Conservation (phyloP, 148 eudicot species). For the Vaccinium darrowii region DNA sequence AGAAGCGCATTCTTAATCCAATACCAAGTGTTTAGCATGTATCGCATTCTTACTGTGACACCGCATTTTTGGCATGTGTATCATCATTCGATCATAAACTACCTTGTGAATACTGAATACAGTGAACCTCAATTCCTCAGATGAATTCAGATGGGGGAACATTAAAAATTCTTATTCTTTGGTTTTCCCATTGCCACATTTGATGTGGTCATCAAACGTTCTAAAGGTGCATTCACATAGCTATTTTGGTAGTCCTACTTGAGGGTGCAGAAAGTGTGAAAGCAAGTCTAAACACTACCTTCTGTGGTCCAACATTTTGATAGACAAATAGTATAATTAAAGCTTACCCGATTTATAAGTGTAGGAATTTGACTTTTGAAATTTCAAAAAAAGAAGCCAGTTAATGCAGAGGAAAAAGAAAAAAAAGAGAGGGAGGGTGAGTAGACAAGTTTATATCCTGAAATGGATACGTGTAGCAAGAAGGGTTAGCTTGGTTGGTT, state of each 20-base stretch:
- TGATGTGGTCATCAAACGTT: not conserved
- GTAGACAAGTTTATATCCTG: not conserved
- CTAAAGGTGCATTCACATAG: not conserved
- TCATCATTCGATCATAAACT: not conserved
- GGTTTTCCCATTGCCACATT: not conserved
- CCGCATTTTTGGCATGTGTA: too few relatives aligned
- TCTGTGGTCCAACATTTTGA: not conserved
- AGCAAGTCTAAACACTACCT: not conserved
- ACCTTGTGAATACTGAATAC: not conserved
- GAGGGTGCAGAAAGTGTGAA: not conserved
- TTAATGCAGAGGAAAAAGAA: not conserved
- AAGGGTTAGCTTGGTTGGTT: too few relatives aligned
- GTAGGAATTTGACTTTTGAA: not conserved
- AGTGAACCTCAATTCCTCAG: not conserved
- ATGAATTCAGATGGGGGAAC: not conserved
- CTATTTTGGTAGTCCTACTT: not conserved
- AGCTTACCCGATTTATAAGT: not conserved
- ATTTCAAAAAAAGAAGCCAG: not conserved
- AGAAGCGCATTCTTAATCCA: too few relatives aligned
- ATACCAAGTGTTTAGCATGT: too few relatives aligned
- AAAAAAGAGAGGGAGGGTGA: not conserved
- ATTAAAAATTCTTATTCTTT: not conserved
- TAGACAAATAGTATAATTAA: not conserved
- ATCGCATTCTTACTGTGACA: too few relatives aligned
- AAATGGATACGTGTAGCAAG: too few relatives aligned